These are phyloP conservation scores for Protomyces inouyei DNA, from an alignment of 1,139 yeast species.

Conservation along the genomic window DNA sequence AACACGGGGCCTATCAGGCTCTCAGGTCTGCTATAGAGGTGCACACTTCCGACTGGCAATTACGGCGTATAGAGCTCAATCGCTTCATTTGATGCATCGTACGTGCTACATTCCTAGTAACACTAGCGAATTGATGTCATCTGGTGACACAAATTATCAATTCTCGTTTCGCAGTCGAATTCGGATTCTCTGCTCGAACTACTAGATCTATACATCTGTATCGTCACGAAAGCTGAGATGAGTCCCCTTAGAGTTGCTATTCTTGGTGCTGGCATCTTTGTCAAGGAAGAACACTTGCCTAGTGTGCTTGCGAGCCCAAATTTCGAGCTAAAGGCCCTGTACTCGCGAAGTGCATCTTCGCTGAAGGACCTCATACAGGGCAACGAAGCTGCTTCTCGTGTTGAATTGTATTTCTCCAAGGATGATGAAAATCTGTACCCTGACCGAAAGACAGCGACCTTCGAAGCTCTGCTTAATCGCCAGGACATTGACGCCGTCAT, in stretches of 20 bases:
- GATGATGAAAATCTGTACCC: neutral
- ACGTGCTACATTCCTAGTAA: too few species aligned
- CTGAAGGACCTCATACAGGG: constrained; percentile 12
- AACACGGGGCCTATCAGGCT: too few species aligned
- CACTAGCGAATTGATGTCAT: too few species aligned
- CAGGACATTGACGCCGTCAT: constrained; percentile 33
- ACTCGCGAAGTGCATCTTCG: constrained; percentile 43
- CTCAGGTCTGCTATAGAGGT: neutral
- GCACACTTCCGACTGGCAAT: neutral
- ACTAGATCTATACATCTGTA: neutral
- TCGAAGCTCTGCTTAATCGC: constrained; percentile 32
- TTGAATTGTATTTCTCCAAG: constrained; percentile 2
- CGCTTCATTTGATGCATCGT: neutral
- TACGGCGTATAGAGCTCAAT: neutral
- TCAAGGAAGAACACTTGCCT: constrained; percentile 34
- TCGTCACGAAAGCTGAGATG: neutral
- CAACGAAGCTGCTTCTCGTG: neutral
- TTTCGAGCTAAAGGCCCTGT: constrained; percentile 33
- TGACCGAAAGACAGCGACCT: constrained; percentile 6
- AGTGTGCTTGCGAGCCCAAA: constrained; percentile 30
- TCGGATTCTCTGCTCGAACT: too few species aligned
- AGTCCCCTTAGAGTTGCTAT: constrained; percentile 30
- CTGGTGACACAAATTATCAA: too few species aligned
- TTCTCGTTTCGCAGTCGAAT: too few species aligned
- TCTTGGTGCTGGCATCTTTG: constrained; percentile 34